phyloP scores from a whole-genome alignment of 1,139 yeast genomes.

The Kodamaea fungicola region DNA sequence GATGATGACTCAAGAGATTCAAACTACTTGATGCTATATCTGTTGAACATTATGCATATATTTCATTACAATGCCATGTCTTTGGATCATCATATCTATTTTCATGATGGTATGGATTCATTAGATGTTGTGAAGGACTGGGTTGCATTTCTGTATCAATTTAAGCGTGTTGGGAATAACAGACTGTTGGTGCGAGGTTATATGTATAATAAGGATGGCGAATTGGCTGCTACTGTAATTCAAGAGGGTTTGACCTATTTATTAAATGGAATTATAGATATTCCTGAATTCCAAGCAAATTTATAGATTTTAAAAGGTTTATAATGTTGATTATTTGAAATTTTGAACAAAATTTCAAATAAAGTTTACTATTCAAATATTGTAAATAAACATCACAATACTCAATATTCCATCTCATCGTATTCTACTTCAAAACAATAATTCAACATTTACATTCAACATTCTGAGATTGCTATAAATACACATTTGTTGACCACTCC shows the following conservation, averaged over 20 bases:
- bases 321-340: no score
- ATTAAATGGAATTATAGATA: constrained; percentile 26
- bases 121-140: constrained; percentile 40
- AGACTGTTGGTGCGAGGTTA: constrained; percentile 39
- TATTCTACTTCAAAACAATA: no score
- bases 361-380: no score
- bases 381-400: no score
- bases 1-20: constrained; percentile 36
- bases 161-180: constrained; percentile 32
- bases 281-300: constrained; percentile 11
- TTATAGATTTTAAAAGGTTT: no score
- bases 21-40: constrained; percentile 24
- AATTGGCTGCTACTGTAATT: constrained; percentile 37
- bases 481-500: no score
- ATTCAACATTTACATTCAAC: no score
- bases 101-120: constrained; percentile 31
- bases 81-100: constrained; percentile 45
- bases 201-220: constrained; percentile 31
- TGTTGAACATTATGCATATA: constrained; percentile 38
- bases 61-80: constrained; percentile 50
- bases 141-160: constrained; percentile 39
- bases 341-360: no score
- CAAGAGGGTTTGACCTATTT: constrained; percentile 44
- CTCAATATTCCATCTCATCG: no score
- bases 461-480: no score